phyloP scores from a whole-genome alignment of 768 basidiomycete species.

The Hygrocybe coccinea region DNA sequence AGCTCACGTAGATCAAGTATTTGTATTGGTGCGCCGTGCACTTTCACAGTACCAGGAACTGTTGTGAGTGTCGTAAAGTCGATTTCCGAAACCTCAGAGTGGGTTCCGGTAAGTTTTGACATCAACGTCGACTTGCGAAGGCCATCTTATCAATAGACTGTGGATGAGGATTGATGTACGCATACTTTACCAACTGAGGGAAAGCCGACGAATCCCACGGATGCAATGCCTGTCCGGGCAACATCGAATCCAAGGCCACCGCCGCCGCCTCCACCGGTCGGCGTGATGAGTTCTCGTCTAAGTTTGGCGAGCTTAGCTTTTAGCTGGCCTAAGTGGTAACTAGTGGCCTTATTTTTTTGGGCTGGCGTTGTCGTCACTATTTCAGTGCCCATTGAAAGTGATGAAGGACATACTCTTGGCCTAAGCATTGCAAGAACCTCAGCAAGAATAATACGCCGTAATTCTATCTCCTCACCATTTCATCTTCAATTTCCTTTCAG shows the following conservation, averaged over 20 bases:
- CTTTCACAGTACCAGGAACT: slow-evolving; percentile 89
- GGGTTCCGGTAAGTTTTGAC: slow-evolving; percentile 94
- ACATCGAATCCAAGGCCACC: slow-evolving; percentile 95
- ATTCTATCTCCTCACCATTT: slow-evolving; percentile 63
- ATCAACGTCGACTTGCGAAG: slow-evolving; percentile 77
- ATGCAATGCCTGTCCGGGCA: slow-evolving; percentile 92
- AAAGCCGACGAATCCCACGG: slow-evolving; percentile 89
- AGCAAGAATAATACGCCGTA: slow-evolving; percentile 1
- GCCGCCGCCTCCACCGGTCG: slow-evolving; percentile 74
- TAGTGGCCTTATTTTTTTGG: slow-evolving; percentile 94
- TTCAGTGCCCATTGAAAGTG: background rate
- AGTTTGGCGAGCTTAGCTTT: slow-evolving; percentile 99
- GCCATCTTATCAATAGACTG: slow-evolving; percentile 4
- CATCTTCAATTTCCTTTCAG: slow-evolving; percentile 87
- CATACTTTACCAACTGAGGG: slow-evolving; percentile 90
- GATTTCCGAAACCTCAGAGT: slow-evolving; percentile 92
- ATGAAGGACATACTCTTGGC: slow-evolving; percentile 64
- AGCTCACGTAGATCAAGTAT: slow-evolving; percentile 83
- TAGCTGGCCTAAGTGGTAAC: slow-evolving; percentile 93
- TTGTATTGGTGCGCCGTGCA: slow-evolving; percentile 95
- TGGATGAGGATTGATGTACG: slow-evolving; percentile 3
- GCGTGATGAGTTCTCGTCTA: slow-evolving; percentile 82
- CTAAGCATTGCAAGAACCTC: slow-evolving; percentile 36
- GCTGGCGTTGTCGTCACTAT: slow-evolving; percentile 43
- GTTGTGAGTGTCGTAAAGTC: slow-evolving; percentile 97